Conservation (phyloP, 2,329 filamentous ascomycete genomes). For the Rugonectria rugulosa region DNA sequence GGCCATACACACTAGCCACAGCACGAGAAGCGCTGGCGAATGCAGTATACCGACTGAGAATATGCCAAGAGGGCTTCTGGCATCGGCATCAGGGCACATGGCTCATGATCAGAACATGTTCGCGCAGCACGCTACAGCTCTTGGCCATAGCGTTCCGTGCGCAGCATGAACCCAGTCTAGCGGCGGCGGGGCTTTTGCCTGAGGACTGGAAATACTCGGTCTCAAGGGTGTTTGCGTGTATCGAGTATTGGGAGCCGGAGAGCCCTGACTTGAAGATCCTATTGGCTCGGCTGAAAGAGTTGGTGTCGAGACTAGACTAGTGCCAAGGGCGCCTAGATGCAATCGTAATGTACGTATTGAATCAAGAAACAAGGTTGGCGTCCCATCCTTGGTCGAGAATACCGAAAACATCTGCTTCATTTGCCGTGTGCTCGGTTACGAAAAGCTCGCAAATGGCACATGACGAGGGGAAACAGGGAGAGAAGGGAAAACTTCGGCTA, state of each 20-base stretch:
- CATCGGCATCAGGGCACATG: conserved; percentile 34
- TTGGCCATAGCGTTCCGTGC: conserved; percentile 20
- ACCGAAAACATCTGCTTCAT: too few relatives aligned
- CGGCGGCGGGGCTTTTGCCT: conserved; percentile 15
- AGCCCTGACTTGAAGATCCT: conserved; percentile 19
- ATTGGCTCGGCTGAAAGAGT: conserved; percentile 17
- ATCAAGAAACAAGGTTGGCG: too few relatives aligned
- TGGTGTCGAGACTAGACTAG: conserved; percentile 12
- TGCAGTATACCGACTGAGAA: conserved; percentile 21
- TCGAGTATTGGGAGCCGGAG: conserved; percentile 25
- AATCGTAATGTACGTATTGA: too few relatives aligned
- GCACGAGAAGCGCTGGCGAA: conserved; percentile 18
- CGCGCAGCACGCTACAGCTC: conserved; percentile 28
- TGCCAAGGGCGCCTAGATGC: not conserved
- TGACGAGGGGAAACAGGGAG: too few relatives aligned
- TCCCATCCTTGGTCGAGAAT: too few relatives aligned
- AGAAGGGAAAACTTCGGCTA: not conserved
- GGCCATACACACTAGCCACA: not conserved
- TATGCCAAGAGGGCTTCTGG: conserved; percentile 27
- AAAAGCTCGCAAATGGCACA: not conserved
- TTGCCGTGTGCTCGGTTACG: not conserved
- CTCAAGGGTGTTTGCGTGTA: conserved; percentile 15
- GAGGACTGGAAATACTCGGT: conserved; percentile 20
- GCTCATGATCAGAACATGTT: conserved; percentile 33
- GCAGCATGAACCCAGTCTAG: conserved; percentile 11